Conservation (phyloP, 1,284 basidiomycete genomes). For the Lentinula novae-zelandiae region DNA sequence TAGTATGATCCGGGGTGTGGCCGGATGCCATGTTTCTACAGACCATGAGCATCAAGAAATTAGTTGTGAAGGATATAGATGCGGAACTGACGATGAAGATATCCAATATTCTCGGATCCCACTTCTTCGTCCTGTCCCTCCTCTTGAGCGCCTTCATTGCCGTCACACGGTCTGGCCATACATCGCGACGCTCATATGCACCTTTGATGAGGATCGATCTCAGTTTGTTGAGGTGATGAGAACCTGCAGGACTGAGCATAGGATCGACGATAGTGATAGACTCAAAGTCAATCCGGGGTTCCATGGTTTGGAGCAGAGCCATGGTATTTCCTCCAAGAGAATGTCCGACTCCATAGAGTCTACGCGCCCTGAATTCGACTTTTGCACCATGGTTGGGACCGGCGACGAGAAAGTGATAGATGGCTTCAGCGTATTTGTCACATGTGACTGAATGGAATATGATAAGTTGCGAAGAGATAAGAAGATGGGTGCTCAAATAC, state of each 20-base stretch:
- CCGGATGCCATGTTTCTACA: constrained; percentile 43
- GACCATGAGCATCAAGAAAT: neutral
- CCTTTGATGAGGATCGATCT: constrained; percentile 35
- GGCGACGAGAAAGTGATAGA: constrained; percentile 47
- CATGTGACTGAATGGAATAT: constrained; percentile 45
- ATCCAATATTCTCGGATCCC: constrained; percentile 46
- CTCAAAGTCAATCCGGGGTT: constrained; percentile 38
- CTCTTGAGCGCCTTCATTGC: constrained; percentile 34
- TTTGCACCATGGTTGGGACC: constrained; percentile 31
- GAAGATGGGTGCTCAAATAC: constrained; percentile 18
- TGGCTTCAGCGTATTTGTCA: constrained; percentile 51
- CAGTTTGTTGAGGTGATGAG: constrained; percentile 35
- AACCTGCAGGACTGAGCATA: constrained; percentile 46
- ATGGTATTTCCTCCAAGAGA: constrained; percentile 60
- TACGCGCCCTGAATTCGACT: constrained; percentile 43
- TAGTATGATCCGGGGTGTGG: constrained; percentile 29
- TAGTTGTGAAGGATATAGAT: neutral
- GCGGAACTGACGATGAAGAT: constrained; percentile 41
- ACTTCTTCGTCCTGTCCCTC: constrained; percentile 31
- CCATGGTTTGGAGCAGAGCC: constrained; percentile 44
- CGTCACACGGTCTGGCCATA: constrained; percentile 41
- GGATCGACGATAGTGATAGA: constrained; percentile 54
- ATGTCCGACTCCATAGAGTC: constrained; percentile 57
- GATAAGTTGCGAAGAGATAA: neutral
- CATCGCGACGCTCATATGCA: constrained; percentile 42